Evolutionary conservation across 2,329 filamentous ascomycete species (phyloP).

Genomic region (Xylariaceae sp.): DNA sequence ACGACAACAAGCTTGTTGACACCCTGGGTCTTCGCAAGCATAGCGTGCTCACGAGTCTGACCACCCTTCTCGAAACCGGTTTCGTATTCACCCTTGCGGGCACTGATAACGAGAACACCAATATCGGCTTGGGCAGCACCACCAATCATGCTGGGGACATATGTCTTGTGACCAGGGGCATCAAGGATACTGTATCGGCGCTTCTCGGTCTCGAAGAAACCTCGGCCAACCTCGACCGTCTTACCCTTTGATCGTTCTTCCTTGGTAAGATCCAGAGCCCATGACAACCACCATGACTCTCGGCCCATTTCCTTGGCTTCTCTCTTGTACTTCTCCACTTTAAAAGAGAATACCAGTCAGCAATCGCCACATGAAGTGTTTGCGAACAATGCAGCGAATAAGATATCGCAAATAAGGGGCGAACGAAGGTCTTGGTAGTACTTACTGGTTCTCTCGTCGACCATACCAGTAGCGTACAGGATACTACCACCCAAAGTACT

Average conservation of each 20-base stretch:
- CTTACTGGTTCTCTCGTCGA: constrained; percentile 78
- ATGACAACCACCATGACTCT: constrained; percentile 98
- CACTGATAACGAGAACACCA: constrained; percentile 91
- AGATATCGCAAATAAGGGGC: too few species aligned
- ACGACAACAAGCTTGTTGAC: constrained; percentile 93
- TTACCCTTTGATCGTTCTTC: constrained; percentile 96
- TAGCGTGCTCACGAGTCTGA: constrained; percentile 94
- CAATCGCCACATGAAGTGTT: not conserved
- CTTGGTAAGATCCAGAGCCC: constrained; percentile 95
- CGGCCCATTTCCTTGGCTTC: constrained; percentile 94
- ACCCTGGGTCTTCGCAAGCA: constrained; percentile 96
- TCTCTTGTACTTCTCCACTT: constrained; percentile 89
- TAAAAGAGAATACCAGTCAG: not conserved
- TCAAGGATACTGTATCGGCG: constrained; percentile 94
- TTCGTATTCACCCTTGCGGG: constrained; percentile 97
- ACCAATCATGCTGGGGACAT: constrained; percentile 97
- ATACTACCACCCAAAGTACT: constrained; percentile 93
- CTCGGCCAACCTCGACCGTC: constrained; percentile 93
- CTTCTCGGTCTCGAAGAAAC: constrained; percentile 95
- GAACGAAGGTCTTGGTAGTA: not conserved
- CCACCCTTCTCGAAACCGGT: constrained; percentile 95
- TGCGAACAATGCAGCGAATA: too few species aligned
- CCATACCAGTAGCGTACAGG: constrained; percentile 92
- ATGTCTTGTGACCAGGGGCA: constrained; percentile 95
- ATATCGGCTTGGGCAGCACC: constrained; percentile 90